These are phyloP conservation scores for Dioscorea cayenensis DNA, from an alignment of 116 monocot genomes.

Conservation along the genomic window DNA sequence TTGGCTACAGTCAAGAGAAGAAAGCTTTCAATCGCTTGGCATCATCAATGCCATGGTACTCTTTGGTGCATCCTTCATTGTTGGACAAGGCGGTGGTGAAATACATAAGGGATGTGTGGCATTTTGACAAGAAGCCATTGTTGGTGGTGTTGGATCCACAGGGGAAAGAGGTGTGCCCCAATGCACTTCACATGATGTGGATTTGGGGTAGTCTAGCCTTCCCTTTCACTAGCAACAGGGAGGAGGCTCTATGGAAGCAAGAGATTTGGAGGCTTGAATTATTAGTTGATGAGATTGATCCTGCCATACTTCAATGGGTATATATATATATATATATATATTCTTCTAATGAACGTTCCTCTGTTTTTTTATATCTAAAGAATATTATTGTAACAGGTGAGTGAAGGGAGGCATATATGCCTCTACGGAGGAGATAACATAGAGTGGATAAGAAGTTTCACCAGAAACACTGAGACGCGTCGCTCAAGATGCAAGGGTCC, in stretches of 20 bases:
- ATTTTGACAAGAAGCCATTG: conserved; percentile 63
- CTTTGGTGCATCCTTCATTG: conserved; percentile 42
- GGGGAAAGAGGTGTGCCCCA: conserved; percentile 68
- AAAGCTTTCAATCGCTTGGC: conserved; percentile 39
- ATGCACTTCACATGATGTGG: conserved; percentile 82
- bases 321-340: conserved; percentile 3
- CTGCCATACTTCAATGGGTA: conserved; percentile 46
- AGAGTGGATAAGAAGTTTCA: conserved; percentile 71
- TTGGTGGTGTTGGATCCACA: conserved; percentile 74
- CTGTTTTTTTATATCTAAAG: too few species aligned
- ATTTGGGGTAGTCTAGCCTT: conserved; percentile 84
- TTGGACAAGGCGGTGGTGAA: conserved; percentile 46
- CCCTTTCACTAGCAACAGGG: conserved; percentile 68
- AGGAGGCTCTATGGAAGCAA: conserved; percentile 79
- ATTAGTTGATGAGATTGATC: conserved; percentile 77
- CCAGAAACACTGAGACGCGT: conserved; percentile 25
- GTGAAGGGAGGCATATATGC: conserved; percentile 46
- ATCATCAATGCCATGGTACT: conserved; percentile 69
- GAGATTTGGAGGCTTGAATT: conserved; percentile 74
- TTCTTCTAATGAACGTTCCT: too few species aligned
- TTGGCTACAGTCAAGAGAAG: conserved; percentile 30
- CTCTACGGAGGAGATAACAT: conserved; percentile 79
- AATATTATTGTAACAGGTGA: conserved; percentile 15
- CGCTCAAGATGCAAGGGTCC: conserved; percentile 34
- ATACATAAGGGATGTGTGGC: conserved; percentile 58